Conservation (phyloP, 1,284 basidiomycete species). For the Naganishia liquefaciens region DNA sequence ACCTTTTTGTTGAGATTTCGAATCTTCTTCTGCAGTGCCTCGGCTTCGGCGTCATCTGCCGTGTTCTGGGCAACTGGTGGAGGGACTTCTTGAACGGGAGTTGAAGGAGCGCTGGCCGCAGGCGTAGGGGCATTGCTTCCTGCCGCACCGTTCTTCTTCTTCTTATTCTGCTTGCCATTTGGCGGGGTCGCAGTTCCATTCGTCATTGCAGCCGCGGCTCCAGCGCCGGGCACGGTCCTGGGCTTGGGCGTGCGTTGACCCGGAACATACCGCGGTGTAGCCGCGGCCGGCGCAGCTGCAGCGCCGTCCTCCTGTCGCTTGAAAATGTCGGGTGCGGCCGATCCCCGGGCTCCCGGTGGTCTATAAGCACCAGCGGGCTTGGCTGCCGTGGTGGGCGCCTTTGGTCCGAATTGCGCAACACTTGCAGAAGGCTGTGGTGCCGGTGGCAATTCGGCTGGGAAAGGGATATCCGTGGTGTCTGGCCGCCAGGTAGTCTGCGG, state of each 20-base stretch:
- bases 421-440: slow-evolving; percentile 71
- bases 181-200: slow-evolving; percentile 53
- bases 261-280: slow-evolving; percentile 35
- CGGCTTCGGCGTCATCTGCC: slow-evolving; percentile 64
- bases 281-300: slow-evolving; percentile 39
- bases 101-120: slow-evolving; percentile 36
- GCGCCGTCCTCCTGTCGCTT: slow-evolving; percentile 80
- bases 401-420: slow-evolving; percentile 56
- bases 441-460: slow-evolving; percentile 70
- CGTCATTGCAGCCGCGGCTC: slow-evolving; percentile 42
- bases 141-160: slow-evolving; percentile 49
- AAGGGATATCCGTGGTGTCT: slow-evolving; percentile 65
- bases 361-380: slow-evolving; percentile 81
- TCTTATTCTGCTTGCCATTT: slow-evolving; percentile 61
- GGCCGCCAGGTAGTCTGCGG: slow-evolving; percentile 73
- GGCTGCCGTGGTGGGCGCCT: slow-evolving; percentile 56
- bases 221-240: slow-evolving; percentile 69
- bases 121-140: slow-evolving; percentile 30
- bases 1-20: slow-evolving; percentile 94
- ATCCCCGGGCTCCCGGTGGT: slow-evolving; percentile 86
- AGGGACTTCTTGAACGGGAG: slow-evolving; percentile 43
- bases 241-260: slow-evolving; percentile 66
- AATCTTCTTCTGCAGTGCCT: slow-evolving; percentile 85
- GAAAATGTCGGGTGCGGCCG: slow-evolving; percentile 78
- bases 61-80: slow-evolving; percentile 61